A percentile compares a stretch with the other conserved stretches of the same genome.
Conservation (phyloP, 2,329 filamentous ascomycete species). For the Xylaria sp. region DNA sequence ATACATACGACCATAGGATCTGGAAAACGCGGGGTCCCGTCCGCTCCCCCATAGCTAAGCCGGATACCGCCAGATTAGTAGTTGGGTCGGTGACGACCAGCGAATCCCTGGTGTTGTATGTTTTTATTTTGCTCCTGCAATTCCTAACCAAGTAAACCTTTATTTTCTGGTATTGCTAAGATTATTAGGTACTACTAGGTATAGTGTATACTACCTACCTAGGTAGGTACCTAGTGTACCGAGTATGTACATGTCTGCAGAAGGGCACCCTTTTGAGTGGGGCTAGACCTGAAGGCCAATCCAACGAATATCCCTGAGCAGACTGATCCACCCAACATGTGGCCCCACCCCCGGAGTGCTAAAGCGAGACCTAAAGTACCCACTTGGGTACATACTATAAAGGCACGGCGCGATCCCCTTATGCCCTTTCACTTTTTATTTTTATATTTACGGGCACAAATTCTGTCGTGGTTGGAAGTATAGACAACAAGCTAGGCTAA, state of each 20-base stretch:
- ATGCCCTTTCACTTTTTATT: background rate
- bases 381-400: too few species aligned
- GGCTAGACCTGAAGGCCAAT: too few species aligned
- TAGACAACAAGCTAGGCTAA: background rate
- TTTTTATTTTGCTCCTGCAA: background rate
- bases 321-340: too few species aligned
- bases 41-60: background rate
- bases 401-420: background rate
- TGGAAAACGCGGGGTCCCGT: conserved; percentile 12
- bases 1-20: conserved; percentile 14
- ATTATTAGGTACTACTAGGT: background rate
- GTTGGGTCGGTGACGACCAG: background rate
- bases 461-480: background rate
- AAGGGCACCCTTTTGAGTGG: too few species aligned
- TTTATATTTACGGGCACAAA: background rate
- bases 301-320: too few species aligned
- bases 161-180: too few species aligned
- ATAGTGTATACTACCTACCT: background rate
- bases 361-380: too few species aligned
- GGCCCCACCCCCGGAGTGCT: too few species aligned
- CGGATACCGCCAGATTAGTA: background rate
- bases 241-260: background rate
- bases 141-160: too few species aligned
- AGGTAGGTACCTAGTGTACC: background rate
- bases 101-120: background rate